phyloP scores from a whole-genome alignment of 768 basidiomycete species.

The Clathrus columnatus region DNA sequence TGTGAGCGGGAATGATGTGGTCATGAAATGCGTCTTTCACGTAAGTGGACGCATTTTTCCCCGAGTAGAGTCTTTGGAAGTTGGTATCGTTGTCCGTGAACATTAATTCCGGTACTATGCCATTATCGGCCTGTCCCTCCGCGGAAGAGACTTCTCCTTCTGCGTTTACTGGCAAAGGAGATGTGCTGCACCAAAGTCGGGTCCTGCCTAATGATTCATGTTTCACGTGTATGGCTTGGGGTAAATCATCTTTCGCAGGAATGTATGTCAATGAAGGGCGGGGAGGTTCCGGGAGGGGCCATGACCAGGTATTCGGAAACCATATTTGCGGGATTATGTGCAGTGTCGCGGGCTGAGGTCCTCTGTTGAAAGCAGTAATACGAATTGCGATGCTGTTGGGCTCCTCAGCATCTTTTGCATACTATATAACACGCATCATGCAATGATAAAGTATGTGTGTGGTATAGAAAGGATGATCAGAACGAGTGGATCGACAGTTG shows the following conservation, averaged over 20 bases:
- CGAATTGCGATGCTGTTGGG: constrained; percentile 85
- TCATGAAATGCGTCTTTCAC: constrained; percentile 99
- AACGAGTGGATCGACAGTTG: no score
- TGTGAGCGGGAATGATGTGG: constrained; percentile 84
- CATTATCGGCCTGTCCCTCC: constrained; percentile 42
- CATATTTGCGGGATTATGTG: constrained; percentile 94
- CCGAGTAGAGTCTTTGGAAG: constrained; percentile 83
- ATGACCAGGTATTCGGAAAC: constrained; percentile 99
- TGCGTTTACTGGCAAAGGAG: constrained; percentile 77
- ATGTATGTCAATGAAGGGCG: constrained; percentile 60
- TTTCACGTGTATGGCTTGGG: constrained; percentile 54
- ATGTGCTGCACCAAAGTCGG: constrained; percentile 82
- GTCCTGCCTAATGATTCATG: constrained; percentile 71
- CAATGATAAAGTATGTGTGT: constrained; percentile 8
- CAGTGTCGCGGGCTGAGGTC: constrained; percentile 87
- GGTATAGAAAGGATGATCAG: neutral
- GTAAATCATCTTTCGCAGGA: constrained; percentile 38
- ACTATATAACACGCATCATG: constrained; percentile 38
- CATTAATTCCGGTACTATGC: constrained; percentile 73
- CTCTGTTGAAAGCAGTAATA: constrained; percentile 94
- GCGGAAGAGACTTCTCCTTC: constrained; percentile 40
- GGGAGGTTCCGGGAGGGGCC: constrained; percentile 45
- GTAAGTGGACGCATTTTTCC: constrained; percentile 70
- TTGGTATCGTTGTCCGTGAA: constrained; percentile 99
- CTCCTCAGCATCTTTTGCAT: constrained; percentile 93